Evolutionary conservation across 495 filamentous ascomycete genomes (phyloP).

Genomic region (Lasiosphaeria miniovina): DNA sequence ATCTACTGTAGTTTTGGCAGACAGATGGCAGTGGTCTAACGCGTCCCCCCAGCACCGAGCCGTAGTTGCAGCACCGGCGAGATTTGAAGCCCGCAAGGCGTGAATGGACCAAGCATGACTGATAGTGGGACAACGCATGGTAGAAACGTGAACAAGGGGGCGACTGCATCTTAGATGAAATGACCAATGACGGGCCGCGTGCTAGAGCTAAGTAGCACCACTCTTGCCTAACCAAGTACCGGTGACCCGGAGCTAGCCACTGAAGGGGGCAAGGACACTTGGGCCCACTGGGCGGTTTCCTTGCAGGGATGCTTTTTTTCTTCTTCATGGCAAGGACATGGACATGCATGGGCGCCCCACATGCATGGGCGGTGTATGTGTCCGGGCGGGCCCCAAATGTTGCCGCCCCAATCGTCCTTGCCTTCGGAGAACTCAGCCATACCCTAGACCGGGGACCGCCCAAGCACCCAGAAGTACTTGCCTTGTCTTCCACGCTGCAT

Average conservation of each 20-base stretch:
- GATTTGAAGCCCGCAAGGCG: constrained; percentile 35
- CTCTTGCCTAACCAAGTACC: constrained; percentile 44
- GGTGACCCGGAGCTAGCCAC: constrained; percentile 44
- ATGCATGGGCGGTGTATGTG: constrained; percentile 9
- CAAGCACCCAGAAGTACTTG: constrained; percentile 13
- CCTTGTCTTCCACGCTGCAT: constrained; percentile 9
- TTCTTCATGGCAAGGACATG: constrained; percentile 27
- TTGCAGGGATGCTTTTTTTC: constrained; percentile 18
- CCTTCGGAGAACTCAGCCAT: constrained; percentile 27
- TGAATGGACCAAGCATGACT: constrained; percentile 40
- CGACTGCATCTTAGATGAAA: constrained; percentile 44
- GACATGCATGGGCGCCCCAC: constrained; percentile 8
- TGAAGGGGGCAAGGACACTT: constrained; percentile 22
- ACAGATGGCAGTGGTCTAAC: constrained; percentile 2
- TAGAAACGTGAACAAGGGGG: constrained; percentile 42
- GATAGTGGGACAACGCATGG: constrained; percentile 41
- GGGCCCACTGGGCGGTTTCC: constrained; percentile 7
- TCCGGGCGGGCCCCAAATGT: constrained; percentile 16
- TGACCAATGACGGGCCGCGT: constrained; percentile 40
- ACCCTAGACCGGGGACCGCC: constrained; percentile 4
- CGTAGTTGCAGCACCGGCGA: constrained; percentile 19
- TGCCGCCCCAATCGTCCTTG: constrained; percentile 12
- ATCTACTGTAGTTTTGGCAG: constrained; percentile 17
- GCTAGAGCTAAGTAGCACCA: constrained; percentile 30
- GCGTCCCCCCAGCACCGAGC: neutral